Percentiles rank a stretch among this genome's conserved stretches.
phyloP scores from a whole-genome alignment of 352 stramenopile species.

The Globisporangium camurandrum region DNA sequence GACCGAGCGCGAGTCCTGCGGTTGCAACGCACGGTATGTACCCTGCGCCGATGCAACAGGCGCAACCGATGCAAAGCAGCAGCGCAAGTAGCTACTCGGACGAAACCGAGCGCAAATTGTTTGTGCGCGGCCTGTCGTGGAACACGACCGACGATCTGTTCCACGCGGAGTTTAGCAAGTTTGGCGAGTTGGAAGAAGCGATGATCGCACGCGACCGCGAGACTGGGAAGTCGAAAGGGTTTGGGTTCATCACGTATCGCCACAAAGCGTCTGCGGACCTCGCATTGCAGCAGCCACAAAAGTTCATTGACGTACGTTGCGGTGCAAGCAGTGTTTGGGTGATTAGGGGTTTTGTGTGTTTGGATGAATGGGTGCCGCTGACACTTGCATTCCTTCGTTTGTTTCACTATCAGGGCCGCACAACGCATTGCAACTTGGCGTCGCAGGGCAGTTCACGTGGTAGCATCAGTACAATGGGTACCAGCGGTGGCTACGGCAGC shows the following conservation, averaged over 20 bases:
- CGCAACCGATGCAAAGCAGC: slow-evolving; percentile 2
- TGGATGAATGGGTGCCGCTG: too few relatives aligned
- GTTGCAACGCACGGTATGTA: neutral
- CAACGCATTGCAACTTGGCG: slow-evolving; percentile 53
- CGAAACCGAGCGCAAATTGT: slow-evolving; percentile 55
- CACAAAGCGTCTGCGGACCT: slow-evolving; percentile 30
- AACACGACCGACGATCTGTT: slow-evolving; percentile 47
- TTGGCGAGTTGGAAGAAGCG: slow-evolving; percentile 47
- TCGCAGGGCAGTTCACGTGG: slow-evolving; percentile 19
- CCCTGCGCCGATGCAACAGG: neutral
- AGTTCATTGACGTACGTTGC: slow-evolving; percentile 58
- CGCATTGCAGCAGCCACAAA: slow-evolving; percentile 53
- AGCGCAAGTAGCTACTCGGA: slow-evolving; percentile 6
- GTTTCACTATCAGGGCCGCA: slow-evolving; percentile 23
- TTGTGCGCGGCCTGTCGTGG: slow-evolving; percentile 50
- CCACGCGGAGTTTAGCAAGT: slow-evolving; percentile 50
- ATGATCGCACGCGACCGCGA: slow-evolving; percentile 37
- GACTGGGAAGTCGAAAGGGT: slow-evolving; percentile 63
- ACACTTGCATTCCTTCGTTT: neutral
- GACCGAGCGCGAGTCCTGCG: slow-evolving; percentile 9
- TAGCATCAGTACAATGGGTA: slow-evolving; percentile 8
- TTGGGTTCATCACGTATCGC: slow-evolving; percentile 56
- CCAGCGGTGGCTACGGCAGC: slow-evolving; percentile 2
- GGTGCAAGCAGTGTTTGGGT: too few relatives aligned
- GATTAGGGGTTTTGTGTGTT: too few relatives aligned